Evolutionary conservation across 169 alveolate species (phyloP).

Genomic region (Cryptosporidium muris): DNA sequence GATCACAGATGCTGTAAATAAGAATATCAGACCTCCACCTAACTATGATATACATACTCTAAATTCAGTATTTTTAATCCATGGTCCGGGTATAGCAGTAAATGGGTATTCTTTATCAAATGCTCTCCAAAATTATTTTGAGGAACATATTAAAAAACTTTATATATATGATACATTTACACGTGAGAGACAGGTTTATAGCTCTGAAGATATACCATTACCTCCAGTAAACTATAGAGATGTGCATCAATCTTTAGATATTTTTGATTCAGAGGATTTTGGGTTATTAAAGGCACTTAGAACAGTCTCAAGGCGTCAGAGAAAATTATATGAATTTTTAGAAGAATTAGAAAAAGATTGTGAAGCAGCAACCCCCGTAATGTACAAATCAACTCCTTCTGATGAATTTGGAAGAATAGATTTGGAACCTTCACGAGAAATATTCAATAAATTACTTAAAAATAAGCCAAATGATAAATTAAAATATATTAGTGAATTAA

Average conservation of each 20-base stretch:
- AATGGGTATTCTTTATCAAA: slow-evolving; percentile 55
- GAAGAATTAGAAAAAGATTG: slow-evolving; percentile 37
- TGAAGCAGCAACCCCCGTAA: not conserved
- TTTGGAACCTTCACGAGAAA: slow-evolving; percentile 52
- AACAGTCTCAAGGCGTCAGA: slow-evolving; percentile 55
- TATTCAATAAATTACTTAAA: slow-evolving; percentile 17
- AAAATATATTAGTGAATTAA: not conserved
- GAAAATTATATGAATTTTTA: slow-evolving; percentile 52
- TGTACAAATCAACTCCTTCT: slow-evolving; percentile 51
- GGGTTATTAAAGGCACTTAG: slow-evolving; percentile 33
- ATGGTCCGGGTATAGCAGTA: slow-evolving; percentile 55
- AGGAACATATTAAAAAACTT: slow-evolving; percentile 38
- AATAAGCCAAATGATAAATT: not conserved
- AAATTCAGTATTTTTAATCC: slow-evolving; percentile 18
- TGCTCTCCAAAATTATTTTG: slow-evolving; percentile 57
- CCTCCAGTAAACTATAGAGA: slow-evolving; percentile 26
- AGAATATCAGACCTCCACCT: slow-evolving; percentile 35
- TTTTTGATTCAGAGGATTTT: slow-evolving; percentile 28
- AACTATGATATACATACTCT: not conserved
- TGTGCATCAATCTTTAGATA: not conserved
- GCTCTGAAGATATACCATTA: slow-evolving; percentile 48
- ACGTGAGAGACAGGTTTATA: slow-evolving; percentile 26
- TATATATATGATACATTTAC: slow-evolving; percentile 16
- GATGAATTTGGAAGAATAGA: slow-evolving; percentile 72
- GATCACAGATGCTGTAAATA: slow-evolving; percentile 6